Evolutionary conservation across 2,329 filamentous ascomycete genomes (phyloP).

Genomic region (Lachnellula occidentalis): DNA sequence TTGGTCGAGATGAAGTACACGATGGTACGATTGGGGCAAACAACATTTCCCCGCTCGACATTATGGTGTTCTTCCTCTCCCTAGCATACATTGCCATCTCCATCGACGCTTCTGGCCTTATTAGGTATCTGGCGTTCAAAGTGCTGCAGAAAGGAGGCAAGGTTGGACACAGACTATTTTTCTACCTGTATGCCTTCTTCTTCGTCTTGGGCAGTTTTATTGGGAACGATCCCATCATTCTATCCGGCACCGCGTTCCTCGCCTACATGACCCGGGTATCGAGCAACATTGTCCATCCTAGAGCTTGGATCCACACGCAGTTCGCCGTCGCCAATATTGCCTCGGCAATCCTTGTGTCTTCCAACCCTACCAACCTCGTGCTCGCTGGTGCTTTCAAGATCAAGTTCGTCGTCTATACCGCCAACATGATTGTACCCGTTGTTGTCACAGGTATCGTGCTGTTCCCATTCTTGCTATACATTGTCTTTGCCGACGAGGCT

Average conservation of each 20-base stretch:
- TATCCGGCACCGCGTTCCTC: constrained; percentile 69
- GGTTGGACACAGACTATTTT: constrained; percentile 62
- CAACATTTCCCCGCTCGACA: constrained; percentile 64
- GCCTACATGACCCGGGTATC: constrained; percentile 74
- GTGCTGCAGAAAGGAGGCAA: constrained; percentile 63
- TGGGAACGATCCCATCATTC: constrained; percentile 70
- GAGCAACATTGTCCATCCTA: constrained; percentile 63
- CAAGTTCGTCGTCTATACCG: constrained; percentile 67
- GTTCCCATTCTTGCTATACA: constrained; percentile 64
- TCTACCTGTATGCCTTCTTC: constrained; percentile 70
- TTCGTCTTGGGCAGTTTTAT: constrained; percentile 62
- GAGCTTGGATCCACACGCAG: constrained; percentile 69
- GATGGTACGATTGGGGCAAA: constrained; percentile 62
- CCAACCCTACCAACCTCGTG: constrained; percentile 72
- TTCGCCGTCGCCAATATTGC: constrained; percentile 69
- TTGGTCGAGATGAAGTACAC: constrained; percentile 60
- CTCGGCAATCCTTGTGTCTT: constrained; percentile 71
- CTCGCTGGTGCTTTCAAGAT: constrained; percentile 67
- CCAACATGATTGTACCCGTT: constrained; percentile 72
- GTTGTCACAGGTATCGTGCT: constrained; percentile 61
- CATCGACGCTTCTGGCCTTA: constrained; percentile 69
- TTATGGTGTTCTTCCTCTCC: constrained; percentile 70
- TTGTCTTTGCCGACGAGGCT: constrained; percentile 58
- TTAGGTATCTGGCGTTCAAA: constrained; percentile 64
- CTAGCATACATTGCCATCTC: constrained; percentile 73